These are phyloP conservation scores for Macrophomina pseudophaseolina DNA, from an alignment of 2,329 filamentous ascomycete genomes.

Conservation along the genomic window DNA sequence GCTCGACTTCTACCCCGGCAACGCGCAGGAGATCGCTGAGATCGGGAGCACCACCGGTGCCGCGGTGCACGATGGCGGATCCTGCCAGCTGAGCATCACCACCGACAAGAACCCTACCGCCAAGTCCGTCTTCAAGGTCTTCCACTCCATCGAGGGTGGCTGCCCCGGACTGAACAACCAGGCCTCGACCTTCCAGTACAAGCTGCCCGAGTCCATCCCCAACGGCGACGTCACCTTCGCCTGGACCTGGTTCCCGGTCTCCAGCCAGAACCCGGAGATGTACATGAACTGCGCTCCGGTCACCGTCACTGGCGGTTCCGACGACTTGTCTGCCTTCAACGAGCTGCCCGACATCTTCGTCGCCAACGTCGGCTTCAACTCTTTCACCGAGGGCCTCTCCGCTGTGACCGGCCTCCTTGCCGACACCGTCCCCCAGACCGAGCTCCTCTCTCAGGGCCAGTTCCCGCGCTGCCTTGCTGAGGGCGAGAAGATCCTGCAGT, in stretches of 20 bases:
- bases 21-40: conserved; percentile 1
- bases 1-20: conserved; percentile 61
- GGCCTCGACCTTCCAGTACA: conserved; percentile 72
- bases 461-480: conserved; percentile 3
- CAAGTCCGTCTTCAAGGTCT: conserved; percentile 79
- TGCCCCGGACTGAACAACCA: conserved; percentile 68
- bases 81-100: conserved; percentile 84
- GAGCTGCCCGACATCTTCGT: conserved; percentile 75
- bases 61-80: conserved; percentile 87
- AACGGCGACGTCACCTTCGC: conserved; percentile 80
- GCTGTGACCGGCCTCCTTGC: not conserved
- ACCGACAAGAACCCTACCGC: conserved; percentile 59
- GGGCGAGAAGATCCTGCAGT: conserved; percentile 41
- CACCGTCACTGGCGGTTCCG: conserved; percentile 61
- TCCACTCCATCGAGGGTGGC: conserved; percentile 85
- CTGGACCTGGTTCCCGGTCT: conserved; percentile 91
- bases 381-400: not conserved
- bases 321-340: conserved; percentile 60
- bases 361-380: conserved; percentile 62
- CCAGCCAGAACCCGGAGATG: conserved; percentile 82
- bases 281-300: conserved; percentile 95
- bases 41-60: conserved; percentile 54
- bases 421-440: conserved; percentile 6
- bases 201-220: conserved; percentile 72
- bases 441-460: not conserved